These are phyloP conservation scores for Trichosporon ovoides DNA, from an alignment of 1,284 basidiomycete genomes.

Conservation along the genomic window DNA sequence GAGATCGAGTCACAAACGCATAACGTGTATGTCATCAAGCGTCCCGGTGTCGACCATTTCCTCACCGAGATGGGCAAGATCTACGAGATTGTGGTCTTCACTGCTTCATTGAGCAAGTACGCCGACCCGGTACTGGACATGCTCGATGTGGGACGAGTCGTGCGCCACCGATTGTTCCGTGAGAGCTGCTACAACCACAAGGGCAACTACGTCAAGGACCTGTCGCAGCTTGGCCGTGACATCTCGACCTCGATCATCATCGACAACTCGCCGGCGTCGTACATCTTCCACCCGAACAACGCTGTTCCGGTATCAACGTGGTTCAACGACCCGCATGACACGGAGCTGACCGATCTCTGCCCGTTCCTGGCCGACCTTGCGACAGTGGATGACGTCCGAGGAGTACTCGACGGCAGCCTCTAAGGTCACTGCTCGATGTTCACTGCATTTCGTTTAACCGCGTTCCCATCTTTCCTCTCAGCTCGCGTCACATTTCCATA, in stretches of 20 bases:
- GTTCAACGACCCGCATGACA: constrained; percentile 98
- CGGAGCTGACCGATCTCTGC: constrained; percentile 88
- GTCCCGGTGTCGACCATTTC: constrained; percentile 95
- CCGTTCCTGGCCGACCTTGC: constrained; percentile 87
- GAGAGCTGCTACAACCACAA: constrained; percentile 99
- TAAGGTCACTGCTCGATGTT: constrained; percentile 18
- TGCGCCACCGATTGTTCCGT: constrained; percentile 92
- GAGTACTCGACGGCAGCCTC: constrained; percentile 64
- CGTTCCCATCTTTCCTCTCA: background rate
- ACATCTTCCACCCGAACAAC: constrained; percentile 99
- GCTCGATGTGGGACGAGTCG: constrained; percentile 84
- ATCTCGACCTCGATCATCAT: constrained; percentile 94
- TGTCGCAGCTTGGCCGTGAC: constrained; percentile 90
- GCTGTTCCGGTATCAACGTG: constrained; percentile 98
- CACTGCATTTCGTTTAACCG: too few species aligned
- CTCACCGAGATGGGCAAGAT: constrained; percentile 94
- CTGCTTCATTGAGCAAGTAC: constrained; percentile 97
- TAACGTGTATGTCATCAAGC: constrained; percentile 98
- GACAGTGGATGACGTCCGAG: constrained; percentile 81
- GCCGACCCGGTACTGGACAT: constrained; percentile 98
- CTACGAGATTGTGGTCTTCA: constrained; percentile 98
- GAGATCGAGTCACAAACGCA: constrained; percentile 98
- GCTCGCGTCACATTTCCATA: background rate
- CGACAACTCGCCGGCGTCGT: constrained; percentile 97
- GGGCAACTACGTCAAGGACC: constrained; percentile 99